phyloP scores from a whole-genome alignment of 2,329 filamentous ascomycete genomes.

The Chaetomiaceae sp. region DNA sequence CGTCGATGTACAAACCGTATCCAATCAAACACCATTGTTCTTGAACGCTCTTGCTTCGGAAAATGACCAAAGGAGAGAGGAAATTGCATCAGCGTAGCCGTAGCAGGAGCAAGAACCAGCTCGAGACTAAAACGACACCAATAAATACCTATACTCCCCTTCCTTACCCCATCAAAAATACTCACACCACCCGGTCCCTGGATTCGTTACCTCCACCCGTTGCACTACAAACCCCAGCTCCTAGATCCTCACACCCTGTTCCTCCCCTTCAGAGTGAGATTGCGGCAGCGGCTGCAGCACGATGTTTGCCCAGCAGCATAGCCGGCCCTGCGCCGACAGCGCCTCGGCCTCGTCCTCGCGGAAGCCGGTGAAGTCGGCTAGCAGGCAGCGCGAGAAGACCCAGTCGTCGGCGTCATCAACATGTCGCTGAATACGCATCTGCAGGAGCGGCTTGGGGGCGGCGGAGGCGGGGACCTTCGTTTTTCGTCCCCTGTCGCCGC shows the following conservation, averaged over 20 bases:
- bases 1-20: no score
- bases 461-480: neutral
- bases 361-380: constrained; percentile 24
- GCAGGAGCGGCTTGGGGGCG: neutral
- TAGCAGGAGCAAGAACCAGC: no score
- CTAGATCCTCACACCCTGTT: constrained; percentile 15
- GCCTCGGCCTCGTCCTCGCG: constrained; percentile 19
- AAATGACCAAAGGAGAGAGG: no score
- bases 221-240: constrained; percentile 23
- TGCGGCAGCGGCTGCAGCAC: constrained; percentile 5
- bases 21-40: no score
- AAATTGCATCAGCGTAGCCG: no score
- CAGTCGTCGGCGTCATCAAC: constrained; percentile 24
- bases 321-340: constrained; percentile 16
- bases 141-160: no score
- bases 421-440: constrained; percentile 13
- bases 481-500: no score
- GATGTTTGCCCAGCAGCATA: constrained; percentile 26
- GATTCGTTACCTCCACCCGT: constrained; percentile 12
- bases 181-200: constrained; percentile 13
- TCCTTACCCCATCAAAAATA: no score
- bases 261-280: neutral
- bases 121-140: no score
- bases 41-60: no score
- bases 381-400: constrained; percentile 24